phyloP scores from a whole-genome alignment of 2,329 filamentous ascomycete species.

The Sporothrix sp. region DNA sequence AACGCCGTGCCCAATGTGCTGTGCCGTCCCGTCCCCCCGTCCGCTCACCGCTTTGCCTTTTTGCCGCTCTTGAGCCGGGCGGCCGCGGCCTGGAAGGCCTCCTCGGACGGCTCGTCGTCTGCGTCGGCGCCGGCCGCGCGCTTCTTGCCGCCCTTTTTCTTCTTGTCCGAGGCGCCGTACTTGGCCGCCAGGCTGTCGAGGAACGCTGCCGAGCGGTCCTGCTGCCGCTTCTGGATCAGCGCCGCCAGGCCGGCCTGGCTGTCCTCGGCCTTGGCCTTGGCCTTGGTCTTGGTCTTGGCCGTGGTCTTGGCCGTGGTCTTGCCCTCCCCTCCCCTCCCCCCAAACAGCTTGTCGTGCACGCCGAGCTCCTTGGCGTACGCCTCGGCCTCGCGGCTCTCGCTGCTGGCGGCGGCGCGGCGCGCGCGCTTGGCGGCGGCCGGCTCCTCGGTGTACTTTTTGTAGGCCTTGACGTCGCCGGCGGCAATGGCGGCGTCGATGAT shows the following conservation, averaged over 20 bases:
- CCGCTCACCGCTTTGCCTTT: constrained; percentile 14
- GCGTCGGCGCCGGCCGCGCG: constrained; percentile 40
- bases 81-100: constrained; percentile 50
- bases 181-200: constrained; percentile 68
- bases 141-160: constrained; percentile 34
- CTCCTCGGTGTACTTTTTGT: constrained; percentile 63
- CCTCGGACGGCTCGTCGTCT: constrained; percentile 48
- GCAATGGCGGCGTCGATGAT: constrained; percentile 77
- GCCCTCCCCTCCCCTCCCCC: constrained; percentile 22
- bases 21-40: neutral
- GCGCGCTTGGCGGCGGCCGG: constrained; percentile 52
- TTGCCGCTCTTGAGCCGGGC: constrained; percentile 34
- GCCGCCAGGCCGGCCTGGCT: constrained; percentile 30
- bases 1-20: too few relatives aligned
- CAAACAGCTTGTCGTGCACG: constrained; percentile 60
- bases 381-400: constrained; percentile 63
- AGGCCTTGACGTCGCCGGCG: constrained; percentile 55
- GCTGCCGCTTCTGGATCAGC: constrained; percentile 63
- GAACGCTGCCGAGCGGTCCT: constrained; percentile 51
- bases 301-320: constrained; percentile 23
- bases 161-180: constrained; percentile 44
- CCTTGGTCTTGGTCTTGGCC: constrained; percentile 19
- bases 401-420: constrained; percentile 51
- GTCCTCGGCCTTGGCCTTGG: constrained; percentile 21
- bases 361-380: constrained; percentile 66